Conservation (phyloP, 495 filamentous ascomycete species). For the Viridothelium virens region DNA sequence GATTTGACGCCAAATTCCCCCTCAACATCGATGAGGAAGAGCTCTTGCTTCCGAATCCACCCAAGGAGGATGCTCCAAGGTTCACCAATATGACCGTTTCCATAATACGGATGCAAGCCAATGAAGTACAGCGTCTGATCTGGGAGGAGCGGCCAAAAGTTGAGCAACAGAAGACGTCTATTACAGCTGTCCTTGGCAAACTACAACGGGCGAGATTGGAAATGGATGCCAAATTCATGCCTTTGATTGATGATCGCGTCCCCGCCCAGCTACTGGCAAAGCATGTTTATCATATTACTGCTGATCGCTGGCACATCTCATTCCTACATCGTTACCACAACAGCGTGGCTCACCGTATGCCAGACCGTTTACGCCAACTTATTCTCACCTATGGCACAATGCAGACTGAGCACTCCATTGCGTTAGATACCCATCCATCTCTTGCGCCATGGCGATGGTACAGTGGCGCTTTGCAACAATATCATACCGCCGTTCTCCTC, state of each 20-base stretch:
- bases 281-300: constrained; percentile 53
- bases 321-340: constrained; percentile 52
- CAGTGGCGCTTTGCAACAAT: constrained; percentile 41
- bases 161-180: constrained; percentile 51
- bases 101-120: constrained; percentile 61
- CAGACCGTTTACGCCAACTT: constrained; percentile 41
- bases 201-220: constrained; percentile 53
- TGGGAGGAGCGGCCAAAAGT: constrained; percentile 55
- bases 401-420: constrained; percentile 53
- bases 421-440: constrained; percentile 48
- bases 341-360: constrained; percentile 41
- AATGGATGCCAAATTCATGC: constrained; percentile 54
- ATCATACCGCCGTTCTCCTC: constrained; percentile 42
- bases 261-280: constrained; percentile 54
- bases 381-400: constrained; percentile 45
- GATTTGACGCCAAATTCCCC: constrained; percentile 57
- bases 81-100: constrained; percentile 63
- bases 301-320: constrained; percentile 55
- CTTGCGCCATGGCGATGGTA: constrained; percentile 45
- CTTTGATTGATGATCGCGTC: constrained; percentile 47
- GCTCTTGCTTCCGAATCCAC: constrained; percentile 36
- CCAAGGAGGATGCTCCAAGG: constrained; percentile 39
- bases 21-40: constrained; percentile 59
- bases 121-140: constrained; percentile 61
- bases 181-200: constrained; percentile 49